Conservation (phyloP, 208 protist species). For the Trypanosoma grayi region DNA sequence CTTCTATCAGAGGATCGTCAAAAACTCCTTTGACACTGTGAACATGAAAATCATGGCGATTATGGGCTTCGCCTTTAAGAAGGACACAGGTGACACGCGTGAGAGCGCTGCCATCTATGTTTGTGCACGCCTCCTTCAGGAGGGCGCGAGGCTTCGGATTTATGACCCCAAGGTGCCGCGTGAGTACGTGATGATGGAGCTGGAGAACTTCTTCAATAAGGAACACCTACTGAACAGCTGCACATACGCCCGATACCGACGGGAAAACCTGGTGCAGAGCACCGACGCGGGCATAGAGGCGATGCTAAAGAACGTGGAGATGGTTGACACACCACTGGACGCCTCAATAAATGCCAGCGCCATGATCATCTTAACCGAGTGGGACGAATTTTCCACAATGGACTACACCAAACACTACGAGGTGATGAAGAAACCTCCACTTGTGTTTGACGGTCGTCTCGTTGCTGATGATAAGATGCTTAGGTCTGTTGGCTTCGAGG, state of each 20-base stretch:
- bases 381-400: constrained; percentile 94
- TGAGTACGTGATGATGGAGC: constrained; percentile 58
- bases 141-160: constrained; percentile 88
- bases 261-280: not conserved
- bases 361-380: constrained; percentile 96
- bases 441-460: constrained; percentile 95
- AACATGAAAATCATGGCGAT: constrained; percentile 92
- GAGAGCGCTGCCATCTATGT: constrained; percentile 94
- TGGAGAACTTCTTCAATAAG: constrained; percentile 57
- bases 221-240: constrained; percentile 20
- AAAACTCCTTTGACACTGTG: constrained; percentile 92
- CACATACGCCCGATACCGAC: not conserved
- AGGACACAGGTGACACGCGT: constrained; percentile 96
- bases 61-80: constrained; percentile 98
- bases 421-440: constrained; percentile 94
- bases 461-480: constrained; percentile 76
- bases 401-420: constrained; percentile 89
- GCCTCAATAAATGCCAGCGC: constrained; percentile 81
- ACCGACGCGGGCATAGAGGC: not conserved
- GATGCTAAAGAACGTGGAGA: constrained; percentile 28
- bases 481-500: constrained; percentile 87
- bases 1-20: constrained; percentile 89
- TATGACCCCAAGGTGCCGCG: constrained; percentile 96
- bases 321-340: constrained; percentile 56
- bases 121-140: constrained; percentile 77